Base-by-base conservation (phyloP, 1,284 basidiomycete genomes). In the Thelephora terrestris region DNA sequence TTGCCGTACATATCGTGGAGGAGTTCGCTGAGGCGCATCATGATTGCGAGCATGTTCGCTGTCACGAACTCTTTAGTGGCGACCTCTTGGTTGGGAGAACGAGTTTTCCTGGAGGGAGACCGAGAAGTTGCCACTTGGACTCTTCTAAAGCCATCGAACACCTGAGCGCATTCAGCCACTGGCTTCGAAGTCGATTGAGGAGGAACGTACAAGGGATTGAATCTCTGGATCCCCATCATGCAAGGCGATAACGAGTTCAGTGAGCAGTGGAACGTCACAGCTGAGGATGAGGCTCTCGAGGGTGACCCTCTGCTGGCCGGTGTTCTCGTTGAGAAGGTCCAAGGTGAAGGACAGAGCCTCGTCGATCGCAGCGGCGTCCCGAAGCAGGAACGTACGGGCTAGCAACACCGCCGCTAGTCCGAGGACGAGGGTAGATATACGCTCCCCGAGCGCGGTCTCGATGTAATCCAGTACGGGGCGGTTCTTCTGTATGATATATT, bases 1-100 rank as follows among this genome's bases (percentile, higher is more conserved):
- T 85, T 90, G 1, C 85, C 85, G 12, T 81, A 76, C 3, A 85
- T 71, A 53, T 91, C 90, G 59, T 91, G 88, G 40, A 96, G 65
- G 64, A 84, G 79, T 36, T 92, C 88, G 52, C 85, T 92, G 57
- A 94, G 73, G 50, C 81, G 71, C 0, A 86, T 80, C 18, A 95
- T 81, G 47, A 94, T 73, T 5, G 88, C 91, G 7, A 94, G 74
- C 69, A 93, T 83, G 56, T 90, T 75, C 7, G 68, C 69, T 62
- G 82, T 81, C 48, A 94, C 70, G 53, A 91, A 82, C 0, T 62
- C 61, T 14, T 74, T 71, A 34, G 87, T 34, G 63, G 51, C 78
- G 70, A 16, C 57, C 52, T 37, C 55, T 50, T 49, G 55, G 52
- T 37, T 54, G 48, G 43, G 49, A 53, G 49, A 57, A 57, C 59